phyloP scores from a whole-genome alignment of 208 protist species.

The Tritrichomonas foetus region DNA sequence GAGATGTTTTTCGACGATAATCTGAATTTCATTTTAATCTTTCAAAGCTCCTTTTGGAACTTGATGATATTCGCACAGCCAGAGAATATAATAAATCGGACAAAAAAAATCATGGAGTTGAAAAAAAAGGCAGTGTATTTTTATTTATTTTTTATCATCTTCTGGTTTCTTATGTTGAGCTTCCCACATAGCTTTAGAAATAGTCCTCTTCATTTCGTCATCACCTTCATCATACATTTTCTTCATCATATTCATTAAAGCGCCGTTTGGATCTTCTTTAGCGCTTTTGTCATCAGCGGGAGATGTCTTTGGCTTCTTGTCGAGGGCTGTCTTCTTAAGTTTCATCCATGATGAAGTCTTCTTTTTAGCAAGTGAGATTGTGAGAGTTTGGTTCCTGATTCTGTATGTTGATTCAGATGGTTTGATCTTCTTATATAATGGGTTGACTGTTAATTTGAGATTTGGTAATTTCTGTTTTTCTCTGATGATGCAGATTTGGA shows the following conservation, averaged over 20 bases:
- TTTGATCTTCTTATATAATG: neutral
- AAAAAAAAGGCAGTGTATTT: no score
- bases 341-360: slow-evolving; percentile 33
- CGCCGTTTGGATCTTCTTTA: slow-evolving; percentile 37
- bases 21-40: no score
- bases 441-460: neutral
- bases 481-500: neutral
- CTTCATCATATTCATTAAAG: slow-evolving; percentile 39
- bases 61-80: no score
- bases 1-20: no score
- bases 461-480: slow-evolving; percentile 23
- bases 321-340: neutral
- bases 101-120: no score
- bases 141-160: slow-evolving; percentile 11
- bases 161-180: slow-evolving; percentile 39
- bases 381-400: neutral
- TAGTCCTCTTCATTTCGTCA: slow-evolving; percentile 41
- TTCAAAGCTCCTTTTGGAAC: no score
- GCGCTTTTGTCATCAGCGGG: neutral
- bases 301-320: neutral
- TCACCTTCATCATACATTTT: slow-evolving; percentile 39
- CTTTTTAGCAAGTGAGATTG: slow-evolving; percentile 14
- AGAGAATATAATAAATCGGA: no score
- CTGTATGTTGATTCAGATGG: neutral
- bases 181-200: slow-evolving; percentile 41